phyloP scores from a whole-genome alignment of 2,329 filamentous ascomycete species.

The Pseudogymnoascus sp. region DNA sequence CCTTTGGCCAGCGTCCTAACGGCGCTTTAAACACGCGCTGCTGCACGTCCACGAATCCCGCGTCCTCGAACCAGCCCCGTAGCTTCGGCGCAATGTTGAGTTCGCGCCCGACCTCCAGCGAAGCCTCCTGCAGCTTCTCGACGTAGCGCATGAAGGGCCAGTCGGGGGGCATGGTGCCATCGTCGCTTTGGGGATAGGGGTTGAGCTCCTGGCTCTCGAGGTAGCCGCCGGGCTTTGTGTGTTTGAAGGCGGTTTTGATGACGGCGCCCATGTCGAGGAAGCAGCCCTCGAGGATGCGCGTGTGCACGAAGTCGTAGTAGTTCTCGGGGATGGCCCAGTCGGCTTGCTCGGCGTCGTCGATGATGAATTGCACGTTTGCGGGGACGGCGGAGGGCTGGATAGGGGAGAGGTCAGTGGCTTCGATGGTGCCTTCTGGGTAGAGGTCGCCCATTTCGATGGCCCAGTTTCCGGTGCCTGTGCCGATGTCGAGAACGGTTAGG shows the following conservation, averaged over 20 bases:
- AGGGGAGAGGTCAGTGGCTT: constrained; percentile 58
- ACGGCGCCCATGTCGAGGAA: constrained; percentile 44
- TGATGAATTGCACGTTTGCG: constrained; percentile 62
- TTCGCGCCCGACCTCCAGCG: constrained; percentile 24
- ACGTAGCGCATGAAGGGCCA: constrained; percentile 34
- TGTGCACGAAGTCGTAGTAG: constrained; percentile 52
- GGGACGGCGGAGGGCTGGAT: constrained; percentile 59
- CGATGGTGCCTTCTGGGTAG: constrained; percentile 49
- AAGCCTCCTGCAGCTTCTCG: constrained; percentile 29
- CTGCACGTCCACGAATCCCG: constrained; percentile 25
- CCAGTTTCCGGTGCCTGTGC: constrained; percentile 50
- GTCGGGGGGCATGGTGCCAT: constrained; percentile 34
- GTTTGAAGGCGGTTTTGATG: constrained; percentile 10
- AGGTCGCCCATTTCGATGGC: constrained; percentile 57
- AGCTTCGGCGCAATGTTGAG: constrained; percentile 20
- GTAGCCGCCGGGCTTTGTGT: constrained; percentile 18
- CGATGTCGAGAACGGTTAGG: constrained; percentile 36
- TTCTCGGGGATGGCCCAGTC: constrained; percentile 38
- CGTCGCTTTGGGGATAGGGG: constrained; percentile 31
- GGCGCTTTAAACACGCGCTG: constrained; percentile 37
- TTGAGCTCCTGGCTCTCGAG: constrained; percentile 18
- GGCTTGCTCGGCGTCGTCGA: constrained; percentile 34
- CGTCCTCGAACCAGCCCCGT: constrained; percentile 17
- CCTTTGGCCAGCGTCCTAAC: constrained; percentile 43
- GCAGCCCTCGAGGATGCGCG: constrained; percentile 45